Base-by-base conservation (phyloP, 768 basidiomycete genomes). In the Brasilioporus rufonigricans region DNA sequence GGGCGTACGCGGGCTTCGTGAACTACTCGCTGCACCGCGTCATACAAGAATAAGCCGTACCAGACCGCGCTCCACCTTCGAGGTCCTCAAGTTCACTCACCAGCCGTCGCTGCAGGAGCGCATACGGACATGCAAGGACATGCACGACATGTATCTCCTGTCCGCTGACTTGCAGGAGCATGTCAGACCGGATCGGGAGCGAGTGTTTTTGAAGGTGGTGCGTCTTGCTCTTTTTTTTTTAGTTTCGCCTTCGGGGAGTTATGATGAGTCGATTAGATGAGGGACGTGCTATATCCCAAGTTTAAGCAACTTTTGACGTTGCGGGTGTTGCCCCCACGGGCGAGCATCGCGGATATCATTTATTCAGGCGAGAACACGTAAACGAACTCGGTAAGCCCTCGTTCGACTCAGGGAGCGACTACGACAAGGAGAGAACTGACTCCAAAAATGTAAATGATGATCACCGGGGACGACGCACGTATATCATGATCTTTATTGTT, bases 31-130 rank as follows among this genome's bases (percentile, higher is more conserved):
- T 74, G 1, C 82, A 89, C 61, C 76, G 75, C 5, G 78, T 93
- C 21, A 51, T 83, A 83, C 66, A 66, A 75, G 33, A 75, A 81
- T 29, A 73, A 73, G 50, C 67, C 70, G 39, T 93, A 85, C 60
- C 87, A 87, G 2, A 86, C 83, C 2, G 90, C 86, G 11, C 68
- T 84, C 61, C 90, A 92, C 60, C 76, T 92, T 83, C 50, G 88
- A 92, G 69, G 88, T 88, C 10, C 73, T 87, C 63, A 87, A 87
- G 66, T 92, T 83, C 67, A 63, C 82, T 35, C 67, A 74, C 21
- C 73, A 74, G 3, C 81, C 80, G 0, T 77, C 80, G 0, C 60
- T 87, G 18, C 82, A 83, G 13, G 83, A 88, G 52, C 61, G 62
- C 27, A 85, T 91, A 52, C 76, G 87, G 49, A 61, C 56, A 13